Evolutionary conservation across 805 yeast species (phyloP), one percentile per base, ranked within the genome.

Genomic region (Yarrowia sp.): DNA sequence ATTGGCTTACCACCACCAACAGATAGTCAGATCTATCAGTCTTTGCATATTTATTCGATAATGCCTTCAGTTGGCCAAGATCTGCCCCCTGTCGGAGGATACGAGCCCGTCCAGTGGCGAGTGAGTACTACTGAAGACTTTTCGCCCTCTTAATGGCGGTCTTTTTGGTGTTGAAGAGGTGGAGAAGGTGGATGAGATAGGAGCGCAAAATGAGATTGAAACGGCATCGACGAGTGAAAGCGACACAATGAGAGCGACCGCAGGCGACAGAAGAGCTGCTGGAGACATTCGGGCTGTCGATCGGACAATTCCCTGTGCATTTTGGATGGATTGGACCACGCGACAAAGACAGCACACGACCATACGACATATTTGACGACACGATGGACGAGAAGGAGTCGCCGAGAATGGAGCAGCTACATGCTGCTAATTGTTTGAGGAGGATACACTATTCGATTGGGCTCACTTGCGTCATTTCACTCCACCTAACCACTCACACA

Each of bases 101-200:
- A 90, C 70, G 91, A 87, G 66, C 87, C 88, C 44, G 82, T 90
- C 64, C 96, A 89, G 77, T 90, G 96, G 96, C 87, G 86, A 72
- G 76, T 73, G 63, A 41, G 74, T 59, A 35, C 12, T 7, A 18
- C 32, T 18, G 24, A 18, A 12, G 58, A n/a, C 3, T 47, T 46
- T 47, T 4, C 29, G 24, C 29, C 38, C 27, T 3, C 4, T 32
- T 31, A 14, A 44, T 21, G 10, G 31, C 21, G 44, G 31, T 21
- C 16, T 61, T 29, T 38, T 39, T 18, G 41, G 19, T 12, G 47
- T 19, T n/a, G 38, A 19, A 47, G 38, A 18, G 53, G 13, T 25
- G 49, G 27, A 12, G 9, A 33, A 42, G 32, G 24, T 9, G n/a
- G 16, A 32, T 32, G 29, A 27, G 29, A 12, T 3, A 9, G 29